phyloP scores from a whole-genome alignment of 768 basidiomycete species.

The Mycena vulgaris region DNA sequence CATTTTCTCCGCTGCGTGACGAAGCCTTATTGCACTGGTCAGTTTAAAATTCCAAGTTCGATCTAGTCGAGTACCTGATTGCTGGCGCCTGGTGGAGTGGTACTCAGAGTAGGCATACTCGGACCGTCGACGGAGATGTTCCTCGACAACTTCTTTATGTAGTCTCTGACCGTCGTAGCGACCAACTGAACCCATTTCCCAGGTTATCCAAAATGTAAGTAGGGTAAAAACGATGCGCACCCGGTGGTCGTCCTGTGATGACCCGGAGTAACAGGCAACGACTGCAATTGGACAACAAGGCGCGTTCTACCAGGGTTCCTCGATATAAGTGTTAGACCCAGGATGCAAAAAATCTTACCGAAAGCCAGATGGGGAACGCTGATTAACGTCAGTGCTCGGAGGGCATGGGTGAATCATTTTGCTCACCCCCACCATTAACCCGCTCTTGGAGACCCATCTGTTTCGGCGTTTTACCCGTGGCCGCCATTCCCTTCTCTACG shows the following conservation, averaged over 20 bases:
- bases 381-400: not conserved
- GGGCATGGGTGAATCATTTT: not conserved
- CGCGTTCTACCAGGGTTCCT: conserved; percentile 68
- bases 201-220: not conserved
- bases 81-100: conserved; percentile 19
- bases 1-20: not conserved
- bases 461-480: conserved; percentile 83
- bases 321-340: conserved; percentile 9
- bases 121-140: conserved; percentile 49
- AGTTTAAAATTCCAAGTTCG: not conserved
- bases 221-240: conserved; percentile 56
- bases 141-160: conserved; percentile 71
- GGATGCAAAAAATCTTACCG: conserved; percentile 59
- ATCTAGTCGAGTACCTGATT: conserved; percentile 1
- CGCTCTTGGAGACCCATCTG: conserved; percentile 78
- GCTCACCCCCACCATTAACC: conserved; percentile 85
- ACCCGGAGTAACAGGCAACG: conserved; percentile 86
- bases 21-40: not conserved
- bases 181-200: conserved; percentile 64
- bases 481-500: conserved; percentile 89
- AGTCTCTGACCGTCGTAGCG: conserved; percentile 76
- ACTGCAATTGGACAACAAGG: conserved; percentile 88
- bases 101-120: conserved; percentile 50
- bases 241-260: conserved; percentile 84
- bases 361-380: conserved; percentile 92